These are phyloP conservation scores for Ustilago hordei DNA, from an alignment of 1,284 basidiomycete species.

Conservation along the genomic window DNA sequence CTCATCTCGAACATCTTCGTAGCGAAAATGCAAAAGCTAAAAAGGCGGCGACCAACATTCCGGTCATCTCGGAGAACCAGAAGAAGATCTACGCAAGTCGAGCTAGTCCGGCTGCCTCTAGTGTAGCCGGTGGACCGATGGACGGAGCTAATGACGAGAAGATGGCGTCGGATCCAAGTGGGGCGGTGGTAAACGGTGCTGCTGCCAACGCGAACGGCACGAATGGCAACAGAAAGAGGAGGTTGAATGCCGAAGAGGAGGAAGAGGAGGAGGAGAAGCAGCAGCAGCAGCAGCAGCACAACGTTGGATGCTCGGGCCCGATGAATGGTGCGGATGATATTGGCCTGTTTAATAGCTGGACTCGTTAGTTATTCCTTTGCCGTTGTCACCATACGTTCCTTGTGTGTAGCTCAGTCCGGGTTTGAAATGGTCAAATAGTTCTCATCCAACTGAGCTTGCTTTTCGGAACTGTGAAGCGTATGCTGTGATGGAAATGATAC, in stretches of 20 bases:
- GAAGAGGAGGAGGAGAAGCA: slow-evolving; percentile 35
- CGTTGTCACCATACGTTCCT: not conserved
- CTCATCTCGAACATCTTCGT: slow-evolving; percentile 80
- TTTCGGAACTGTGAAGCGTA: not conserved
- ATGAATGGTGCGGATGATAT: slow-evolving; percentile 68
- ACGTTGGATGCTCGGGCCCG: slow-evolving; percentile 61
- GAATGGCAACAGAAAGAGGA: slow-evolving; percentile 38
- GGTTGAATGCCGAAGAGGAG: slow-evolving; percentile 32
- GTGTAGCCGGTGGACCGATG: slow-evolving; percentile 34
- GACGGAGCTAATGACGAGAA: slow-evolving; percentile 50
- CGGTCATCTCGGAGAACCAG: slow-evolving; percentile 40
- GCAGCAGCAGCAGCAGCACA: slow-evolving; percentile 24
- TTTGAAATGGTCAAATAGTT: not conserved
- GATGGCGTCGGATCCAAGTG: slow-evolving; percentile 32
- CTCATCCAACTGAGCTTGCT: not conserved
- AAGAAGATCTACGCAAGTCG: slow-evolving; percentile 50
- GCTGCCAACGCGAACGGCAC: slow-evolving; percentile 11
- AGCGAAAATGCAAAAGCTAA: slow-evolving; percentile 83
- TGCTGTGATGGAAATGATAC: not conserved
- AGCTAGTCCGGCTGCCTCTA: slow-evolving; percentile 35
- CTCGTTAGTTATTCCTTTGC: slow-evolving; percentile 26
- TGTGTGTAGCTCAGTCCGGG: not conserved
- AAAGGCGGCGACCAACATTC: slow-evolving; percentile 43
- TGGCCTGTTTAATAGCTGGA: slow-evolving; percentile 61
- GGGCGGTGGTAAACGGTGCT: slow-evolving; percentile 9